These are phyloP conservation scores for Amauroascus verrucosus DNA, from an alignment of 2,329 filamentous ascomycete genomes.

Conservation along the genomic window DNA sequence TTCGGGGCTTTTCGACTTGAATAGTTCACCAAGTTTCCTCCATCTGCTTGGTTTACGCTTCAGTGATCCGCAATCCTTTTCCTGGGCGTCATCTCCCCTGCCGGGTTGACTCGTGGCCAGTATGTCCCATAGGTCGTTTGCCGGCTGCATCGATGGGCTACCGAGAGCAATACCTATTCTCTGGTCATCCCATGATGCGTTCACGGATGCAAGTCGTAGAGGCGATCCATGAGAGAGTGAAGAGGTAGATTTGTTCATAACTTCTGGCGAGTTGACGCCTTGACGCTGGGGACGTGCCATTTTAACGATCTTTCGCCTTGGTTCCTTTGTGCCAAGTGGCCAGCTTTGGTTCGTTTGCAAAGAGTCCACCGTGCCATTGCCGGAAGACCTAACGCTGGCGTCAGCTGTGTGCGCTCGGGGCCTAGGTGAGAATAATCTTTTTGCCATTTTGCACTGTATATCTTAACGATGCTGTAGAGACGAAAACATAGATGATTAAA, in stretches of 20 bases:
- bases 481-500: neutral
- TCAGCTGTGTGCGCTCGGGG: conserved; percentile 22
- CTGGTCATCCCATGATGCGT: conserved; percentile 29
- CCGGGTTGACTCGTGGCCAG: neutral
- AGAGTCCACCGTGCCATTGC: neutral
- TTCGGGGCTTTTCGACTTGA: conserved; percentile 27
- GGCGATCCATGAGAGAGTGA: conserved; percentile 5
- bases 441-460: conserved; percentile 21
- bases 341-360: conserved; percentile 1
- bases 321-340: neutral
- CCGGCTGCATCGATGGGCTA: conserved; percentile 45
- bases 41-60: conserved; percentile 36
- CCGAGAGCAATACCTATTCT: conserved; percentile 66
- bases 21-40: conserved; percentile 39
- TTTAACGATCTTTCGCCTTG: conserved; percentile 1
- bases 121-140: neutral
- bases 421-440: conserved; percentile 23
- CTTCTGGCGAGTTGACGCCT: neutral
- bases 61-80: conserved; percentile 10
- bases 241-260: neutral
- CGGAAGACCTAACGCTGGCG: neutral
- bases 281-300: neutral
- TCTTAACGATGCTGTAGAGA: neutral
- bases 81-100: neutral
- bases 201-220: conserved; percentile 14